Percentiles rank a stretch among this genome's conserved stretches.
Evolutionary conservation across 257 asterid species (phyloP).

Genomic region (Solanum gandarillasii): DNA sequence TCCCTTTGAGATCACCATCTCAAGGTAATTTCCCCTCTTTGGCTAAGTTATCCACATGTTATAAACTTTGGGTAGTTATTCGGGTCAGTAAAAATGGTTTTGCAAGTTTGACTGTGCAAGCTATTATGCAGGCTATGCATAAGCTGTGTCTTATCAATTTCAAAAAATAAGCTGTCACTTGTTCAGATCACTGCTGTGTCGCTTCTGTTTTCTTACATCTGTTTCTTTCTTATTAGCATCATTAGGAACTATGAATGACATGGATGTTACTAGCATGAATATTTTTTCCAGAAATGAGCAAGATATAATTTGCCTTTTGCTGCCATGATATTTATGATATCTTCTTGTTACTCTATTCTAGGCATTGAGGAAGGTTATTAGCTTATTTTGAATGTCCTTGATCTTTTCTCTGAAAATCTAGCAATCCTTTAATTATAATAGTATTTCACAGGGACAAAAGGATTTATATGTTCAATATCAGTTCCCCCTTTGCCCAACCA

Average conservation of each 20-base stretch:
- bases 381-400: background rate
- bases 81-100: background rate
- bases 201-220: background rate
- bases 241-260: background rate
- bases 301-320: background rate
- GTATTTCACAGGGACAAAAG: background rate
- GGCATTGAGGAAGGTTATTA: background rate
- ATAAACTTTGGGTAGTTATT: background rate
- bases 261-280: background rate
- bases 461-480: background rate
- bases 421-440: background rate
- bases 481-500: background rate
- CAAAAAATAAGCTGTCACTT: too few species aligned
- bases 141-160: background rate
- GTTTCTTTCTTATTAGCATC: background rate
- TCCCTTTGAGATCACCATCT: conserved; percentile 82
- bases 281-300: background rate
- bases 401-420: background rate
- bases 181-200: background rate
- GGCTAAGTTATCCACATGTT: background rate
- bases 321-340: background rate
- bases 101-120: background rate
- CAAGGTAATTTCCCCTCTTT: conserved; percentile 44
- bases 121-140: background rate
- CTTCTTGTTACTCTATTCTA: background rate